phyloP scores from a whole-genome alignment of 345 rosid genomes.

The Alliaria petiolata region DNA sequence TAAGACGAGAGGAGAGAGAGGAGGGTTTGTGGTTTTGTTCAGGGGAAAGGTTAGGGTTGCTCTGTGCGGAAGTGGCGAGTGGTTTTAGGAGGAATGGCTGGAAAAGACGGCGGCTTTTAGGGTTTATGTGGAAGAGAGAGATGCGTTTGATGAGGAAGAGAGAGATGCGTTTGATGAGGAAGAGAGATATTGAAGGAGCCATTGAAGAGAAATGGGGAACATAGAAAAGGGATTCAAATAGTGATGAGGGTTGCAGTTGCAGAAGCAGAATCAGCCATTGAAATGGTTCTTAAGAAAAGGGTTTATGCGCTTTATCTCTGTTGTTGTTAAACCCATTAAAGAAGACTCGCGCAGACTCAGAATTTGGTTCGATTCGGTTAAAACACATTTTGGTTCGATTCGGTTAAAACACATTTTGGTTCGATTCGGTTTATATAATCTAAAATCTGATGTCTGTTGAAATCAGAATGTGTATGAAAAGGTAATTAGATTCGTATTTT shows the following conservation, averaged over 20 bases:
- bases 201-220: not conserved
- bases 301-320: not conserved
- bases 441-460: no score
- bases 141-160: conserved; percentile 50
- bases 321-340: conserved; percentile 2
- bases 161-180: no score
- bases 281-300: not conserved
- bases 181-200: conserved; percentile 44
- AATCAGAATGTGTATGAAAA: no score
- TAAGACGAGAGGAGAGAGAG: conserved; percentile 83
- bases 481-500: no score
- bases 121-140: conserved; percentile 19
- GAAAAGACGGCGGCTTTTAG: conserved; percentile 24
- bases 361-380: not conserved
- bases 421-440: no score
- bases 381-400: no score
- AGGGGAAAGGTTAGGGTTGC: conserved; percentile 21
- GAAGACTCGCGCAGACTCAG: not conserved
- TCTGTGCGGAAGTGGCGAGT: conserved; percentile 34
- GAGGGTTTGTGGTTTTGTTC: conserved; percentile 41
- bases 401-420: no score
- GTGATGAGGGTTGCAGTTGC: not conserved
- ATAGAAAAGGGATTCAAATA: not conserved
- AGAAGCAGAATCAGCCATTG: not conserved
- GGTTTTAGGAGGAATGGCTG: conserved; percentile 17